Evolutionary conservation across 1,284 basidiomycete genomes (phyloP).

Genomic region (Ceraceosorus bombacis): DNA sequence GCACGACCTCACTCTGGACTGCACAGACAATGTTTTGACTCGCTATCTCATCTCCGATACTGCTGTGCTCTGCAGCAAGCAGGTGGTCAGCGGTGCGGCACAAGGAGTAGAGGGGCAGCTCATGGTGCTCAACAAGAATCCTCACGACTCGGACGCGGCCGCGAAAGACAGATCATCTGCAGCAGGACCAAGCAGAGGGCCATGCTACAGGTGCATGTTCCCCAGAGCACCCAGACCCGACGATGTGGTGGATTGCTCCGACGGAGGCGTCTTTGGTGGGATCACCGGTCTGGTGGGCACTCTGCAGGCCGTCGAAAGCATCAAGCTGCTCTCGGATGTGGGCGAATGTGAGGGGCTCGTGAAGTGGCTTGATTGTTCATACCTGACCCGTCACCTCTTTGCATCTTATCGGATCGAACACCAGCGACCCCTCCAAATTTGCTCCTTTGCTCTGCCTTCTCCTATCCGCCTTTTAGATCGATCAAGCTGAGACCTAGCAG

Average conservation of each 20-base stretch:
- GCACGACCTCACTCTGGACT: constrained; percentile 74
- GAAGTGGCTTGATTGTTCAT: not conserved
- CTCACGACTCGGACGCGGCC: constrained; percentile 1
- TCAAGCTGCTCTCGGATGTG: constrained; percentile 55
- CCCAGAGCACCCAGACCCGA: constrained; percentile 52
- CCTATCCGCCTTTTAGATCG: too few relatives aligned
- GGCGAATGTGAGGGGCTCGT: constrained; percentile 18
- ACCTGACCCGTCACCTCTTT: too few relatives aligned
- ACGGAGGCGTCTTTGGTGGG: constrained; percentile 79
- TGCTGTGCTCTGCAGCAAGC: constrained; percentile 64
- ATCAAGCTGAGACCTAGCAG: too few relatives aligned
- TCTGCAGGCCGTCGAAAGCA: constrained; percentile 79
- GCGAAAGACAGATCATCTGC: not conserved
- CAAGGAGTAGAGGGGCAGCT: constrained; percentile 87
- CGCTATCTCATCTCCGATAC: constrained; percentile 91
- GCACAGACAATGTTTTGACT: constrained; percentile 86
- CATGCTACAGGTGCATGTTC: constrained; percentile 92
- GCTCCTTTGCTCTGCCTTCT: too few relatives aligned
- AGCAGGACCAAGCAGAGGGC: constrained; percentile 54
- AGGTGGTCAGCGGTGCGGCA: constrained; percentile 86
- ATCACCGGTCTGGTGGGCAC: constrained; percentile 87
- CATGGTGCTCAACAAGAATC: constrained; percentile 35
- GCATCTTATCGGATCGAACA: too few relatives aligned
- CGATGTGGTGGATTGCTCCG: constrained; percentile 63
- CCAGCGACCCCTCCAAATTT: too few relatives aligned